phyloP scores from a whole-genome alignment of 345 rosid genomes.

The Eucalyptus curtisii region DNA sequence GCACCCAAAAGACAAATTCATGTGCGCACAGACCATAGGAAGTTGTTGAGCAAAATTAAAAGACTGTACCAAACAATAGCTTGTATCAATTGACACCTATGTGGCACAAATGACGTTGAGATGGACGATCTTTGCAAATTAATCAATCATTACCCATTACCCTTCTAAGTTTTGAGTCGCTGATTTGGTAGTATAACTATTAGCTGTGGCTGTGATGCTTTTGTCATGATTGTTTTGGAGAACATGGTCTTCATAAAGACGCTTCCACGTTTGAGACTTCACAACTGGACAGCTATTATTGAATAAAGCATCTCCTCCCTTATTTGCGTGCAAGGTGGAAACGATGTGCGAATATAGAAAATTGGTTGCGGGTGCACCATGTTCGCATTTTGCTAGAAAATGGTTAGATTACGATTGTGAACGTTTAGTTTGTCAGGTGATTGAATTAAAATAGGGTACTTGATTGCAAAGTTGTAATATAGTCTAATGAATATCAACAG shows the following conservation, averaged over 20 bases:
- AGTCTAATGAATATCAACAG: neutral
- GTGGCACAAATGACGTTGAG: too few relatives aligned
- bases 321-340: neutral
- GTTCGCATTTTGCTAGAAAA: neutral
- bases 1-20: neutral
- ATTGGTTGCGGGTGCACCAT: neutral
- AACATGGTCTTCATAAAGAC: neutral
- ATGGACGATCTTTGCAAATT: too few relatives aligned
- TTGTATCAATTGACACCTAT: too few relatives aligned
- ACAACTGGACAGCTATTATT: neutral
- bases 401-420: neutral
- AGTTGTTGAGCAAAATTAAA: too few relatives aligned
- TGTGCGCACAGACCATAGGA: too few relatives aligned
- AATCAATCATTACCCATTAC: neutral
- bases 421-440: neutral
- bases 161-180: neutral
- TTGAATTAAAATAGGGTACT: neutral
- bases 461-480: neutral
- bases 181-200: neutral
- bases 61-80: too few relatives aligned
- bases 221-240: neutral
- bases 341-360: neutral
- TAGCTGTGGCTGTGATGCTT: neutral
- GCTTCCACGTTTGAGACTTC: neutral
- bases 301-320: neutral